These are phyloP conservation scores for Pterocarpus santalinus DNA, from an alignment of 306 rosid species.

Conservation along the genomic window DNA sequence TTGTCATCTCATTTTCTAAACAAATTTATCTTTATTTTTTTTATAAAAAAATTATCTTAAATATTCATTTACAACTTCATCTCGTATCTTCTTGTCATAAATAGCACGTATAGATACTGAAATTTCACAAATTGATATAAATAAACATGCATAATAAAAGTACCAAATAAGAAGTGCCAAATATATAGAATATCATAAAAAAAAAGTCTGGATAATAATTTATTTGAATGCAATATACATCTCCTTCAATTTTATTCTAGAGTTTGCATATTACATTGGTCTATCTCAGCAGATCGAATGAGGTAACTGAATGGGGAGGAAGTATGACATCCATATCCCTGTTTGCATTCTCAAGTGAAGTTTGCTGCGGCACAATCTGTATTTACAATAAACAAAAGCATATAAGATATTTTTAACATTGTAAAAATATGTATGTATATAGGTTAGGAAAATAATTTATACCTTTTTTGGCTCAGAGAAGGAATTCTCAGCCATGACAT, in stretches of 20 bases:
- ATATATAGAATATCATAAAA: too few species aligned
- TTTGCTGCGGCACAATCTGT: slow-evolving; percentile 57
- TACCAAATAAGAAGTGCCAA: background rate
- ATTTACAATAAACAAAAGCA: background rate
- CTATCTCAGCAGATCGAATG: slow-evolving; percentile 59
- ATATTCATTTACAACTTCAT: too few species aligned
- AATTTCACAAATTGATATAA: too few species aligned
- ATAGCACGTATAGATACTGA: too few species aligned
- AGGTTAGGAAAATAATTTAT: background rate
- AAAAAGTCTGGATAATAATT: background rate
- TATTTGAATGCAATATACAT: background rate
- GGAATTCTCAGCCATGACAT: slow-evolving; percentile 76
- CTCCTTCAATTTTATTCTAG: background rate
- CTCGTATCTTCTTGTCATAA: too few species aligned
- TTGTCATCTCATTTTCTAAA: too few species aligned
- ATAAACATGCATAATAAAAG: background rate
- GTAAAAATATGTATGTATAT: background rate
- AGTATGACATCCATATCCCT: slow-evolving; percentile 48
- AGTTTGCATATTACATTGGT: too few species aligned
- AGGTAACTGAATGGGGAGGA: slow-evolving; percentile 61
- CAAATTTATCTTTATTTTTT: too few species aligned
- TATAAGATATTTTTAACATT: background rate
- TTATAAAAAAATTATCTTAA: too few species aligned
- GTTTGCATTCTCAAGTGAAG: slow-evolving; percentile 49
- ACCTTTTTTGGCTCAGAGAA: slow-evolving; percentile 69